Base-by-base conservation (phyloP, 2,329 filamentous ascomycete genomes). In the Hypoxylon sp. region DNA sequence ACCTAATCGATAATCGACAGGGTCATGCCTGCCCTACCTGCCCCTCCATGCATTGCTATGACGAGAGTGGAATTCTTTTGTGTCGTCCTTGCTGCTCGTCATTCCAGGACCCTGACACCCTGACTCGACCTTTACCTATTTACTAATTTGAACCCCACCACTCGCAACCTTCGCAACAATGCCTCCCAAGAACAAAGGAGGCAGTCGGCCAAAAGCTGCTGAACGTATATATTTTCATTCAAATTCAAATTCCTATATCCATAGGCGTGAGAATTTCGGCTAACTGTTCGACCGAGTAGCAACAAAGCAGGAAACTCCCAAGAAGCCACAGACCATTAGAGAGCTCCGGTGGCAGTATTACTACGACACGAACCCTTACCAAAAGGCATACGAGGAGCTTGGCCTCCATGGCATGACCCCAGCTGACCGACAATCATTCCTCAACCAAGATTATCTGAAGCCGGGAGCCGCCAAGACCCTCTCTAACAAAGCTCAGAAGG, bases 401-500 rank as follows among this genome's bases (percentile, higher is more conserved):
- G 83, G 82, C 48, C 74, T 84, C 66, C 73, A 80, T 36, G 79
- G 77, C 46, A 79, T 87, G 36, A 81, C 80, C 8, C 76, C 81
- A 2, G 77, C 80, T 55, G 84, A 88, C 60, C 81, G 80, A 62
- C 81, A 82, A 70, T 80, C 80, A 20, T 87, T 83, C 78, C 73
- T 80, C 36, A 81, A 83, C 74, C 73, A 80, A 16, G 78, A 81
- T 68, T 80, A 84, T 61, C 78, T 85, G 40, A 78, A 78, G 44
- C 79, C 79, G 46, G 78, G 80, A 36, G 78, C 77, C 45, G 74
- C 78, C 63, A 70, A 74, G 36, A 53, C 56, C 5, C 71, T 75
- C 33, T 72, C 70, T n/a, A 78, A 80, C 74, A 86, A 86, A 75
- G 76, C 82, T 24, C 82, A 86, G 72, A 82, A 83, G 71, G 85